These are phyloP conservation scores for Sabuloglossum arenarium DNA, from an alignment of 495 filamentous ascomycete species.

Conservation along the genomic window DNA sequence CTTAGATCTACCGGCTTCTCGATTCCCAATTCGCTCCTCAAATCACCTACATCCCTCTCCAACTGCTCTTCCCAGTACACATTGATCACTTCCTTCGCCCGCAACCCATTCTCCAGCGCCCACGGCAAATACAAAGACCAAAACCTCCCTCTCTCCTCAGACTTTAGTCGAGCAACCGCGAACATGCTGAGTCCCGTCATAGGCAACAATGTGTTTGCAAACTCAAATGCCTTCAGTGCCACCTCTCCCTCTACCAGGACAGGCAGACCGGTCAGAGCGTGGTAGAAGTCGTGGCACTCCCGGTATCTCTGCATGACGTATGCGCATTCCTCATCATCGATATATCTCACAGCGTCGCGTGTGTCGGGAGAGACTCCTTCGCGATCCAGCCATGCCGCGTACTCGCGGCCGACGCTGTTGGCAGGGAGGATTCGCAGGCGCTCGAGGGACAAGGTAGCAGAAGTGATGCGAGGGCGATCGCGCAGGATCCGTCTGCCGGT, in stretches of 20 bases:
- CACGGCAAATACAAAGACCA: slow-evolving; percentile 64
- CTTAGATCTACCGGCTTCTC: slow-evolving; percentile 82
- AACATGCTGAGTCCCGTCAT: slow-evolving; percentile 82
- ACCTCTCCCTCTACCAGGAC: slow-evolving; percentile 91
- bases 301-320: slow-evolving; percentile 98
- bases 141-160: slow-evolving; percentile 51
- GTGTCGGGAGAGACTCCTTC: slow-evolving; percentile 90
- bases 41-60: slow-evolving; percentile 58
- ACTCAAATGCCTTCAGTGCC: slow-evolving; percentile 74
- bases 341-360: slow-evolving; percentile 57
- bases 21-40: slow-evolving; percentile 55
- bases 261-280: slow-evolving; percentile 81
- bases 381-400: slow-evolving; percentile 71
- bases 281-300: slow-evolving; percentile 97
- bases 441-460: slow-evolving; percentile 45
- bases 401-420: slow-evolving; percentile 66
- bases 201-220: slow-evolving; percentile 76
- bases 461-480: slow-evolving; percentile 75
- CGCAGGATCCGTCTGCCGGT: slow-evolving; percentile 84
- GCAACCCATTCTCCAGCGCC: slow-evolving; percentile 67
- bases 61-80: slow-evolving; percentile 97
- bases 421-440: slow-evolving; percentile 48
- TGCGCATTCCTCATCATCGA: slow-evolving; percentile 85
- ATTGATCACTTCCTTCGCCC: slow-evolving; percentile 70
- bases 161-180: slow-evolving; percentile 50